Evolutionary conservation across 306 rosid species (phyloP).

Genomic region (Morella rubra): DNA sequence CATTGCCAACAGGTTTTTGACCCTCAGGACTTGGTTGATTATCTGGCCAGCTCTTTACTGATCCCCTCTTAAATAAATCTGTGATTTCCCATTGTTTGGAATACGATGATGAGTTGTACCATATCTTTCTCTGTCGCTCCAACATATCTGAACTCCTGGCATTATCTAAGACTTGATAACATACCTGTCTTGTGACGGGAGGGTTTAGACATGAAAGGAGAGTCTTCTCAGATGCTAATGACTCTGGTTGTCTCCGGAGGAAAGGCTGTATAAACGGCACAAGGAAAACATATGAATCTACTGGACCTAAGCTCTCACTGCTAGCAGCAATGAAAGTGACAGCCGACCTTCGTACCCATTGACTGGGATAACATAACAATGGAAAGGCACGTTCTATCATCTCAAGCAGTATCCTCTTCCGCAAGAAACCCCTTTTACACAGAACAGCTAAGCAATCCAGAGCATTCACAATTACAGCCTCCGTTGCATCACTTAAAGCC

Average conservation of each 20-base stretch:
- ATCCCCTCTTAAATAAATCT: slow-evolving; percentile 73
- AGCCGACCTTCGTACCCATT: slow-evolving; percentile 88
- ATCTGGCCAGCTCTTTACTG: slow-evolving; percentile 64
- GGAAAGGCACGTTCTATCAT: slow-evolving; percentile 93
- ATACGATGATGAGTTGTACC: slow-evolving; percentile 86
- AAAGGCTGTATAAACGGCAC: slow-evolving; percentile 87
- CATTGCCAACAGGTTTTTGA: slow-evolving; percentile 47
- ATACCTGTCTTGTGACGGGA: slow-evolving; percentile 77
- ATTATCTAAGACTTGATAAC: slow-evolving; percentile 74
- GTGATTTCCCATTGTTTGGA: slow-evolving; percentile 83
- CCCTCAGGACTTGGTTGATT: slow-evolving; percentile 51
- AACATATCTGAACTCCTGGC: slow-evolving; percentile 95
- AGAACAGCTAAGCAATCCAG: slow-evolving; percentile 83
- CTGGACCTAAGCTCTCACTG: slow-evolving; percentile 87
- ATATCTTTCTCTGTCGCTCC: slow-evolving; percentile 95
- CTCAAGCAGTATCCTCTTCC: slow-evolving; percentile 86
- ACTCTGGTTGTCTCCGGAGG: slow-evolving; percentile 84
- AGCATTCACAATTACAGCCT: slow-evolving; percentile 86
- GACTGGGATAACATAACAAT: slow-evolving; percentile 84
- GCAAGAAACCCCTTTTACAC: slow-evolving; percentile 73
- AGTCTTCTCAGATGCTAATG: slow-evolving; percentile 81
- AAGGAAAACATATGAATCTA: slow-evolving; percentile 92
- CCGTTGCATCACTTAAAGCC: slow-evolving; percentile 75
- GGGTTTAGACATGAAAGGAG: slow-evolving; percentile 77
- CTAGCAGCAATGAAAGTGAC: slow-evolving; percentile 89